Evolutionary conservation across 495 filamentous ascomycete species (phyloP), one percentile per base, ranked within the genome.

Genomic region (Tirmania nivea): DNA sequence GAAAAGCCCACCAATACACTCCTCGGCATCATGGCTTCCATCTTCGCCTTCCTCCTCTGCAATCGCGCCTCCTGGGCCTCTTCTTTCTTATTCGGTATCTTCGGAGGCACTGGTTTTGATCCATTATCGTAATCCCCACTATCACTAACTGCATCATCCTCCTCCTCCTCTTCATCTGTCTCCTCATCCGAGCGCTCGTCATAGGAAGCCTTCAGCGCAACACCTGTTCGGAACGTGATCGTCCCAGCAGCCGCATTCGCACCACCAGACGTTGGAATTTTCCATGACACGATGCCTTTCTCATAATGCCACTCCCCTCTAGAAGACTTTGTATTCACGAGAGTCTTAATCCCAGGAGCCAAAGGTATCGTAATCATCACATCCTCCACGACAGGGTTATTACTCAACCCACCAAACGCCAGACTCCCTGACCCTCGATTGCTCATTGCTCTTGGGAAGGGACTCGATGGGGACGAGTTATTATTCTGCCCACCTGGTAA

Each of bases 21-120:
- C 54, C 74, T 83, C 11, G 90, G 90, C 90, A 99, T 99, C 4
- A 94, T 73, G 45, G 77, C 79, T 60, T 80, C 79, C 63, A 89
- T 88, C 61, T 80, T 64, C 53, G 42, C 54, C 8, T 60, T 51
- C 45, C 45, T n/a, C 6, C 48, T 31, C 70, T 56, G 79, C 77
- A 4, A 74, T 65, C 65, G 74, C 79, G 57, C 69, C 68, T 34
- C 66, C 61, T 59, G 76, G 70, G 57, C 68, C 67, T 57, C 72
- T 62, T 16, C 69, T 66, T 17, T 67, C 58, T 61, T 48, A 65
- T 60, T 57, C 71, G 65, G 50, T 64, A 64, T 14, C 57, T 67
- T 67, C 51, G 65, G 64, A 58, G 66, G 70, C 52, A 67, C 70
- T 59, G 80, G 75, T 54, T 79, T 78, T 16, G 71, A 35, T 59